Base-by-base conservation (phyloP, 2,329 filamentous ascomycete genomes). In the Aureobasidium sp. region DNA sequence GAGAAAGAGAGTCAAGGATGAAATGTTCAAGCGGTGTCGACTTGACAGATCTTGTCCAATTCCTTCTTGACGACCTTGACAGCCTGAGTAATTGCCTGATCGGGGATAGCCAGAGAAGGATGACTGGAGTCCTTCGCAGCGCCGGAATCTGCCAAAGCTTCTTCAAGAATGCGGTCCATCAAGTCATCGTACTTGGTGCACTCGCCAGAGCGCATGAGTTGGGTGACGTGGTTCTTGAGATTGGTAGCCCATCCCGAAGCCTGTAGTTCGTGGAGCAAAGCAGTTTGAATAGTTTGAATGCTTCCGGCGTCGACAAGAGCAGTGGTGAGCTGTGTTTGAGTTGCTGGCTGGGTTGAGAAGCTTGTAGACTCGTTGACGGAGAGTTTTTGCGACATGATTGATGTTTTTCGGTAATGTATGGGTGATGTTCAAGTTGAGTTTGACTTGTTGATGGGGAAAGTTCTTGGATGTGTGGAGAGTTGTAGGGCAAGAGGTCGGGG, bases 231-330 rank as follows among this genome's bases (percentile, higher is more conserved):
- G 50, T 74, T 74, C 62, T 79, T 79, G 63, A 87, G 76, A 32
- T 76, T 76, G 66, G 82, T 78, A 44, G 81, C 80, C 83, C 83
- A 87, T 66, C 83, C 83, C n/a, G 76, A 73, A 59, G 81, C 77
- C 67, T 83, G 79, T 13, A 86, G 77, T 27, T 79, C 78, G 67
- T 82, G 77, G 62, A 79, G 75, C 30, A 86, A 76, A 1, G 78
- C 76, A 41, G 74, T 67, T 68, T 85, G 82, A 47, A 87, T 81
- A 67, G 79, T 78, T 67, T 78, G 77, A 65, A 85, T 79, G 59
- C 79, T 78, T 67, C 75, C 74, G 64, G 77, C 70, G 25, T 73
- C 70, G 54, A 78, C 75, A 44, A 84, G 79, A 44, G 77, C 75
- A 45, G 72, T 68, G 63, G 76, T 77, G 69, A 80, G 74, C 42